Evolutionary conservation across 2,329 filamentous ascomycete genomes (phyloP).

Genomic region (Leptographium radiaticola): DNA sequence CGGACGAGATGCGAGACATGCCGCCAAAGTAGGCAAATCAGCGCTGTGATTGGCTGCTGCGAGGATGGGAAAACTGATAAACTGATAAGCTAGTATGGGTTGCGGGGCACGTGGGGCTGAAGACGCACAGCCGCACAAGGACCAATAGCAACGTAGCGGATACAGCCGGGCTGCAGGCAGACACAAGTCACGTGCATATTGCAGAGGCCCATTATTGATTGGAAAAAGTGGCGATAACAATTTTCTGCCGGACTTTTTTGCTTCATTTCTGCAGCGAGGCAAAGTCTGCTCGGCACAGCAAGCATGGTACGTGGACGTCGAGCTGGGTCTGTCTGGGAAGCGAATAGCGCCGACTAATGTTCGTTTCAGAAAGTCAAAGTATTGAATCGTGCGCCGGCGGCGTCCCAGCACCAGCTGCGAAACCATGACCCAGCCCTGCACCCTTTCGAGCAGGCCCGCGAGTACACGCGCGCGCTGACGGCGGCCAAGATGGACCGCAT

Average conservation of each 20-base stretch:
- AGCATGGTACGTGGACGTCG: neutral
- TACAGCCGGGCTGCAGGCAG: neutral
- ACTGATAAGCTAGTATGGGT: too few species aligned
- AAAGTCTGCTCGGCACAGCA: neutral
- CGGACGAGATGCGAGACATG: too few species aligned
- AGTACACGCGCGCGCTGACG: slow-evolving; percentile 59
- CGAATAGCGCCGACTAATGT: neutral
- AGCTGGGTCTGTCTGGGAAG: too few species aligned
- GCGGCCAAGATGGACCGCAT: slow-evolving; percentile 89
- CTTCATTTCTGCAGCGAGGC: neutral
- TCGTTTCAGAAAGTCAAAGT: slow-evolving; percentile 11
- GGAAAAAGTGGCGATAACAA: neutral
- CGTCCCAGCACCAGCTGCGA: slow-evolving; percentile 12
- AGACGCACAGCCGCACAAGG: too few species aligned
- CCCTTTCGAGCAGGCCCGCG: slow-evolving; percentile 80
- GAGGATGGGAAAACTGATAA: neutral
- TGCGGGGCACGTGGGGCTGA: too few species aligned
- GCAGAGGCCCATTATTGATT: neutral
- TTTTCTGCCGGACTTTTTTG: neutral
- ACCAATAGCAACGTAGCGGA: neutral
- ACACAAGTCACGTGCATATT: too few species aligned
- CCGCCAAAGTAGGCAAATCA: too few species aligned
- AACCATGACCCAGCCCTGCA: slow-evolving; percentile 62
- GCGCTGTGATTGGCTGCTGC: neutral
- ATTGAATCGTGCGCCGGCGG: slow-evolving; percentile 8